These are phyloP conservation scores for Fusarium austroafricanum DNA, from an alignment of 2,329 filamentous ascomycete species.

Conservation along the genomic window DNA sequence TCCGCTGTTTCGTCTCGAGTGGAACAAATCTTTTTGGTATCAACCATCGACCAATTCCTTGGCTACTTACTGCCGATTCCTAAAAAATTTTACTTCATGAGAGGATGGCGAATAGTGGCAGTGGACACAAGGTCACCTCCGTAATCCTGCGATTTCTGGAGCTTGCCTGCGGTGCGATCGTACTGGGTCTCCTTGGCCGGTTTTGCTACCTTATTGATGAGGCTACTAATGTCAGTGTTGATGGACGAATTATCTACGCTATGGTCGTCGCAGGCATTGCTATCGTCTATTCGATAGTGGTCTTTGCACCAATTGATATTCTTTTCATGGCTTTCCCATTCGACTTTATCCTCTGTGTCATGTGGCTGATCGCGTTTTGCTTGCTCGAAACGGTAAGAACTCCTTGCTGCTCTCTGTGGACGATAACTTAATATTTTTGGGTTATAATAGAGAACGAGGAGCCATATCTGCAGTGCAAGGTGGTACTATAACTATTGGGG, in stretches of 20 bases:
- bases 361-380: conserved; percentile 47
- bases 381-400: conserved; percentile 40
- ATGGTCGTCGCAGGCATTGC: conserved; percentile 45
- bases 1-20: neutral
- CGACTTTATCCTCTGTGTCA: conserved; percentile 44
- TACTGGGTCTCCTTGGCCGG: conserved; percentile 40
- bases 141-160: conserved; percentile 35
- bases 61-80: neutral
- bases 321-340: conserved; percentile 43
- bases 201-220: conserved; percentile 34
- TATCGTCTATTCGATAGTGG: conserved; percentile 43
- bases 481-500: conserved; percentile 47
- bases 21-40: neutral
- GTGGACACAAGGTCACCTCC: conserved; percentile 37
- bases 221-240: neutral
- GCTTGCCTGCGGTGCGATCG: conserved; percentile 39
- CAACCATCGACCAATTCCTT: neutral
- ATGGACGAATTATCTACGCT: conserved; percentile 41
- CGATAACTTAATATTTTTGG: neutral
- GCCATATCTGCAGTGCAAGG: conserved; percentile 16
- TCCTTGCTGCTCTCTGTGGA: neutral
- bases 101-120: neutral
- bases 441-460: conserved; percentile 17
- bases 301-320: conserved; percentile 36
- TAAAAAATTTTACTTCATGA: neutral